phyloP scores from a whole-genome alignment of 805 yeast species.

The Metschnikowia similis region DNA sequence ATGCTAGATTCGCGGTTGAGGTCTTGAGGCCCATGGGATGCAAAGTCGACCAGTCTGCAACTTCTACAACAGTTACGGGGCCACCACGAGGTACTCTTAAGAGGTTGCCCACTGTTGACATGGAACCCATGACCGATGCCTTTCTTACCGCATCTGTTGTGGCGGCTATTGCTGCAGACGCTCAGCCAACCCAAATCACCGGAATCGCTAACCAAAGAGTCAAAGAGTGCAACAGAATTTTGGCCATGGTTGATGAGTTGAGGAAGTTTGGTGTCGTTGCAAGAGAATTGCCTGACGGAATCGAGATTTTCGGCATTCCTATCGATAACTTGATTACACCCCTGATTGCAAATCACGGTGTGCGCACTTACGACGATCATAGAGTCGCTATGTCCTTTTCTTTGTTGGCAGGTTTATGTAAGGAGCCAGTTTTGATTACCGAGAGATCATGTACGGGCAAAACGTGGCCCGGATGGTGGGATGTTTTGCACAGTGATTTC shows the following conservation, averaged over 20 bases:
- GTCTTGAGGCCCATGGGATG: constrained; percentile 96
- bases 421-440: constrained; percentile 62
- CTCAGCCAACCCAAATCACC: constrained; percentile 63
- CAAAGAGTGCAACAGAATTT: constrained; percentile 93
- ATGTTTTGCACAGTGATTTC: constrained; percentile 67
- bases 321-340: constrained; percentile 54
- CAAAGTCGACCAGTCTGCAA: constrained; percentile 71
- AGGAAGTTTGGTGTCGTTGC: constrained; percentile 88
- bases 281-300: constrained; percentile 86
- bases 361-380: constrained; percentile 88
- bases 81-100: constrained; percentile 67
- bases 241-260: constrained; percentile 86
- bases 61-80: constrained; percentile 89
- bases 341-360: constrained; percentile 45
- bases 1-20: constrained; percentile 92
- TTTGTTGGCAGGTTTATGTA: constrained; percentile 70
- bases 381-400: constrained; percentile 98
- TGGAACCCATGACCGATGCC: constrained; percentile 99
- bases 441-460: constrained; percentile 93
- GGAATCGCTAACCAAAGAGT: constrained; percentile 99
- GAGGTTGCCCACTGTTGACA: constrained; percentile 75
- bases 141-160: constrained; percentile 94
- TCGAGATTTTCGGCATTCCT: constrained; percentile 72
- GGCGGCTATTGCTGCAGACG: constrained; percentile 77
- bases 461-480: constrained; percentile 99